Evolutionary conservation across 1,139 yeast species (phyloP), one percentile per base, ranked within the genome.

Genomic region (Taphrina communis): DNA sequence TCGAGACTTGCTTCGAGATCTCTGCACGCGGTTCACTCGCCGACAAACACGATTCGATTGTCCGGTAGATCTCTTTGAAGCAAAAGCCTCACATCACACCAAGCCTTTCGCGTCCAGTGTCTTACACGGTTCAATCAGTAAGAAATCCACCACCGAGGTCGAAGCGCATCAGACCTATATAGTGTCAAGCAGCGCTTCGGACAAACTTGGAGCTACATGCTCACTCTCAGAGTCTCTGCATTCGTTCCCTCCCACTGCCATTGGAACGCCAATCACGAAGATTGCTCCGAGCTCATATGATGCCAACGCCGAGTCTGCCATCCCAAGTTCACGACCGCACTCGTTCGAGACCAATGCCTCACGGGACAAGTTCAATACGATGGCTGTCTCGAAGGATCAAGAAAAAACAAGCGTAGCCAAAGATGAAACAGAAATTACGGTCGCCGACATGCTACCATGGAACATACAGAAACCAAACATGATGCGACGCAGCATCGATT

Each of bases 371-470:
- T 44, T 44, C 48, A 44, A 5, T 2, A 11, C 48, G 8, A 1
- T 7, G 8, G 2, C 8, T 12, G 8, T 17, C n/a, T 12, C n/a
- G 2, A 44, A 44, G 19, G 8, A 12, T 8, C 11, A 50, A 7
- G 36, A 9, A 36, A 50, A 19, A 2, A 50, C 31, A 14, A 17
- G 8, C 36, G n/a, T 6, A 21, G 36, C 53, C 9, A 21, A 50
- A 6, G 35, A 17, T n/a, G 36, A 21, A 11, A n/a, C 31, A 14
- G 36, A 21, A 21, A 21, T 21, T 1, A 50, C 53, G 12, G n/a
- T 25, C n/a, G n/a, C 36, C 11, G 53, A 50, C 6, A 50, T 50
- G 53, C 36, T 50, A 35, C 53, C 53, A 1, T 50, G 53, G 53
- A 21, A 21, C n/a, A 9, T 9, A n/a, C 9, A 50, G 4, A 1